Percentiles rank a stretch among this genome's conserved stretches.
phyloP scores from a whole-genome alignment of 106 monocot genomes.

The Agapanthus africanus region DNA sequence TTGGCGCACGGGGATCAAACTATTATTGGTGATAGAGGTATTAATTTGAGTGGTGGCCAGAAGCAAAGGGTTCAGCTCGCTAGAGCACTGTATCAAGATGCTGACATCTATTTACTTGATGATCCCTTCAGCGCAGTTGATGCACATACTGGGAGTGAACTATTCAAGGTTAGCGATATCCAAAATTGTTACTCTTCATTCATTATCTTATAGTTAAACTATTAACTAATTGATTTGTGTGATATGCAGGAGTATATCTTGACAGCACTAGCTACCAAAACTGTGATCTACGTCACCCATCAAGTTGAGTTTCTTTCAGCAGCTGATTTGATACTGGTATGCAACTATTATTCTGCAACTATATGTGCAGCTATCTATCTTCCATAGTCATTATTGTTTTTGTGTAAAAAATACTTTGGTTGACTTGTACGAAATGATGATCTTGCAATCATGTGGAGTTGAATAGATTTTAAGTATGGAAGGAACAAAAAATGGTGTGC shows the following conservation, averaged over 20 bases:
- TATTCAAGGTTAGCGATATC: slow-evolving; percentile 66
- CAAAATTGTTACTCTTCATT: slow-evolving; percentile 13
- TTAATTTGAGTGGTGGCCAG: slow-evolving; percentile 95
- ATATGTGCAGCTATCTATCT: neutral
- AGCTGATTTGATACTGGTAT: slow-evolving; percentile 84
- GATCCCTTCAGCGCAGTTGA: slow-evolving; percentile 98
- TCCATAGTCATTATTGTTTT: neutral
- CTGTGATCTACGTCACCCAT: slow-evolving; percentile 91
- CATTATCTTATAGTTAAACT: too few species aligned
- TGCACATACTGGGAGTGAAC: slow-evolving; percentile 90
- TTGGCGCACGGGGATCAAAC: slow-evolving; percentile 92
- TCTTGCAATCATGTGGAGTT: neutral
- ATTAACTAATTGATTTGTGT: neutral
- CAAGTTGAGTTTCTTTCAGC: slow-evolving; percentile 95
- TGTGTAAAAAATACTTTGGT: neutral
- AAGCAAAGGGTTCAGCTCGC: slow-evolving; percentile 96
- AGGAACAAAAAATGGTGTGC: neutral
- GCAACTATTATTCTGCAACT: slow-evolving; percentile 9
- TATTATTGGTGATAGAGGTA: slow-evolving; percentile 94
- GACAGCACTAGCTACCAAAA: slow-evolving; percentile 69
- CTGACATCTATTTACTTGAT: slow-evolving; percentile 94
- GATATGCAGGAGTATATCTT: slow-evolving; percentile 85
- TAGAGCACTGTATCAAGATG: slow-evolving; percentile 95
- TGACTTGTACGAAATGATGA: neutral
- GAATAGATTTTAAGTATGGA: neutral